Evolutionary conservation across 2,329 filamentous ascomycete genomes (phyloP).

Genomic region (Colletotrichum truncatum): DNA sequence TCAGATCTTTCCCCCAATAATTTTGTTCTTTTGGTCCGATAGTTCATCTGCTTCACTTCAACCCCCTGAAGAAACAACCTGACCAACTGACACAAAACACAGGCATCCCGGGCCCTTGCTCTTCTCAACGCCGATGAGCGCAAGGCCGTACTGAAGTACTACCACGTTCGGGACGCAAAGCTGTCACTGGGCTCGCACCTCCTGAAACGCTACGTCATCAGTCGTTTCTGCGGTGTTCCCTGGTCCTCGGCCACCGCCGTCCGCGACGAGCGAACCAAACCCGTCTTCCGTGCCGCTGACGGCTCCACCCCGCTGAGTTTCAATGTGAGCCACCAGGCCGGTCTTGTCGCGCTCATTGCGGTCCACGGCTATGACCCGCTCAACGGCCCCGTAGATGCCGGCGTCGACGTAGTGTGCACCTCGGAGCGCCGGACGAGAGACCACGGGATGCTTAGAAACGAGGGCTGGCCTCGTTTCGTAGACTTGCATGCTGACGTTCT

Average conservation of each 20-base stretch:
- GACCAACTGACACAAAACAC: background rate
- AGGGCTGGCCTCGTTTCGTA: conserved; percentile 74
- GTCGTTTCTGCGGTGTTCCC: conserved; percentile 63
- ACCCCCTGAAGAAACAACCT: conserved; percentile 16
- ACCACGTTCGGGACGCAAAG: conserved; percentile 76
- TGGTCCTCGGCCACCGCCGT: conserved; percentile 69
- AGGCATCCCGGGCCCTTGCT: conserved; percentile 64
- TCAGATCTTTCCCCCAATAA: background rate
- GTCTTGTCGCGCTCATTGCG: conserved; percentile 75
- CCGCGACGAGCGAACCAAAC: conserved; percentile 64
- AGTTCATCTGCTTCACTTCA: background rate
- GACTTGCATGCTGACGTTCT: conserved; percentile 79
- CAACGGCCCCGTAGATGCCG: conserved; percentile 58
- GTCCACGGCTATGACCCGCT: conserved; percentile 42
- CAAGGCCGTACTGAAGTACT: conserved; percentile 65
- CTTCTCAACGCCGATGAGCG: conserved; percentile 66
- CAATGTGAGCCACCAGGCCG: conserved; percentile 83
- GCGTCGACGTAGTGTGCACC: conserved; percentile 81
- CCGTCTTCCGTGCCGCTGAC: conserved; percentile 59
- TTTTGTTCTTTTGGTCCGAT: background rate
- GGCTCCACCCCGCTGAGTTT: conserved; percentile 64
- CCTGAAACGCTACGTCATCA: conserved; percentile 76
- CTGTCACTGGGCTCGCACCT: conserved; percentile 78
- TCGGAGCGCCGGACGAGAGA: conserved; percentile 74
- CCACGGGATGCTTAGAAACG: conserved; percentile 58